Base-by-base conservation (phyloP, 2,329 filamentous ascomycete genomes). In the Fusarium tuaranense region DNA sequence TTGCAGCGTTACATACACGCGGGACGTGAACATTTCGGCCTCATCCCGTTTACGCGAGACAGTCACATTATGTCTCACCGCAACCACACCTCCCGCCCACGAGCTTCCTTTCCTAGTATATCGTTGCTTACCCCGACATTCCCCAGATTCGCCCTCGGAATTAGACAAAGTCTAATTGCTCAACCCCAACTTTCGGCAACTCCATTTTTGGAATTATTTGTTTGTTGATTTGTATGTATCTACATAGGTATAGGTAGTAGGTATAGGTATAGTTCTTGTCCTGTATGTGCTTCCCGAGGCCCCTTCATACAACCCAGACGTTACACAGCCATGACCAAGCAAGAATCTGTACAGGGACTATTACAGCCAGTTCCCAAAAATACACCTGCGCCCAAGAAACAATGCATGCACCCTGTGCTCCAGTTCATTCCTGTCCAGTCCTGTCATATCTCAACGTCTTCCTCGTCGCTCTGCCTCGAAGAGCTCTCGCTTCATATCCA, bases 401-500 rank as follows among this genome's bases (percentile, higher is more conserved):
- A 72, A 75, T 77, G 62, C 71, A 74, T 71, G 48, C 48, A 53
- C 25, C 60, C 55, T 41, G 22, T 70, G 57, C 51, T 66, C 48
- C 48, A 30, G 25, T 53, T 53, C 44, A 61, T 48, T 48, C 44
- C 44, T 27, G 44, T 48, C 22, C 44, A 25, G 44, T 48, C 22
- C 22, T 25, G 57, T 68, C 63, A 72, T 65, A 55, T 48, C 65
- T 73, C 82, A 78, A 57, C 84, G 73, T 69, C 87, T 82, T 41
- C 89, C 88, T 71, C 93, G 87, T 77, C 86, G 86, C 77, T 91
- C 91, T 18, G 94, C 94, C 66, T 92, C 90, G 80, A 93, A 93
- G 62, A 95, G 87, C 81, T 93, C 91, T 72, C 89, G 88, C 81
- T 93, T 92, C 74, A 96, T 90, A 81, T 96, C 93, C 85, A 95